Evolutionary conservation across 2,329 filamentous ascomycete species (phyloP).

Genomic region (Neofusicoccum parvum): DNA sequence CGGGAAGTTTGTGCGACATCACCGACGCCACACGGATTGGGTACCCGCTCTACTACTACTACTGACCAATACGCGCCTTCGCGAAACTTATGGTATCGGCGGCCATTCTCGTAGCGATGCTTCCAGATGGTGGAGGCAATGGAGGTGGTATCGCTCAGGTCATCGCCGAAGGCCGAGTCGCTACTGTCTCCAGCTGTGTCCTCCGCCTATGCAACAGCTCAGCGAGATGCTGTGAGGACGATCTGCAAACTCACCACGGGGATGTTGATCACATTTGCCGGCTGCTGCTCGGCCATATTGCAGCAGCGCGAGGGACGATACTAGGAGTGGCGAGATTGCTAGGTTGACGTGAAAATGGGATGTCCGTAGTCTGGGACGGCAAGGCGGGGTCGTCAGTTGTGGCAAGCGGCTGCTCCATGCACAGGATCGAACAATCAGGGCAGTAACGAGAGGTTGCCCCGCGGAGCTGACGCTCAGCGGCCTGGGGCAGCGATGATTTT

Average conservation of each 20-base stretch:
- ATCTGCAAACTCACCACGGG: neutral
- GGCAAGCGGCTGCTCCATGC: too few species aligned
- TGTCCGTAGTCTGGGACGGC: too few species aligned
- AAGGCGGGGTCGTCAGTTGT: too few species aligned
- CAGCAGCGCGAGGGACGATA: too few species aligned
- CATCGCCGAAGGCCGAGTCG: conserved; percentile 32
- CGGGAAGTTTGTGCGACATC: too few species aligned
- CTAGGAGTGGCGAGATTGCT: too few species aligned
- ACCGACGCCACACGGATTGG: too few species aligned
- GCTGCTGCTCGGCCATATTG: neutral
- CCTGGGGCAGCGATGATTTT: neutral
- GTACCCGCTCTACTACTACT: neutral
- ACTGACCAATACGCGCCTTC: conserved; percentile 9
- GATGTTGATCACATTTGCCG: neutral
- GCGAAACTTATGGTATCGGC: conserved; percentile 11
- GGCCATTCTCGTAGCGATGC: conserved; percentile 30
- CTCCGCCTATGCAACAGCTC: neutral
- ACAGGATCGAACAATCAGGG: too few species aligned
- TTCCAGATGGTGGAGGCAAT: conserved; percentile 33
- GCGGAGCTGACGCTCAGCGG: neutral
- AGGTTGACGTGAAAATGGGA: too few species aligned
- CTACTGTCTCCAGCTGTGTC: conserved; percentile 23
- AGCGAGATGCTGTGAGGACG: neutral
- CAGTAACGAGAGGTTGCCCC: neutral
- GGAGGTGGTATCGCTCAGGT: conserved; percentile 34